Percentiles rank a stretch among this genome's conserved stretches.
Conservation (phyloP, 2,329 filamentous ascomycete species). For the Periconia sp. region DNA sequence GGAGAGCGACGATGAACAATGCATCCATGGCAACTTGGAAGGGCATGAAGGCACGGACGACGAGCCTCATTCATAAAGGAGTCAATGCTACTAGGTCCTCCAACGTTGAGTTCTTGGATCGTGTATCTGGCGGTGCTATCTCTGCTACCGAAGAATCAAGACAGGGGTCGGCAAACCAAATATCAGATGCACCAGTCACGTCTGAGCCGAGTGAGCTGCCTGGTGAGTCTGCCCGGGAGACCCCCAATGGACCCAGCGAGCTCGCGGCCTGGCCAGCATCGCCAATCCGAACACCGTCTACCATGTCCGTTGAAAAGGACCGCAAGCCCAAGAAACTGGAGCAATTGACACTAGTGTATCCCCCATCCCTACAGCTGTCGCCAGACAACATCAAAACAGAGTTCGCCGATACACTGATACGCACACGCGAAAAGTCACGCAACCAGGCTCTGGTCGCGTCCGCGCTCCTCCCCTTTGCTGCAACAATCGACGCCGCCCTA, state of each 20-base stretch:
- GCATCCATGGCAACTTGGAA: conserved; percentile 51
- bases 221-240: no score
- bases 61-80: conserved; percentile 48
- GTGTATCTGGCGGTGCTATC: conserved; percentile 36
- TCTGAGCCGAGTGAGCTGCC: no score
- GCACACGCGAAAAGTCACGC: conserved; percentile 50
- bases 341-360: conserved; percentile 51
- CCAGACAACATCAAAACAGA: conserved; percentile 47
- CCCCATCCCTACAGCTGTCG: conserved; percentile 33
- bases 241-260: no score
- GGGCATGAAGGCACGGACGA: conserved; percentile 50
- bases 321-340: conserved; percentile 47
- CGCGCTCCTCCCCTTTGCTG: conserved; percentile 47
- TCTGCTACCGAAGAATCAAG: conserved; percentile 16
- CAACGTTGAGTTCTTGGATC: conserved; percentile 53
- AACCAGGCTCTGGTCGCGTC: conserved; percentile 52
- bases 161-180: no score
- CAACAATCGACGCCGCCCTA: conserved; percentile 42
- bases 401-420: conserved; percentile 50
- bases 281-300: conserved; percentile 22
- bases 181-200: no score
- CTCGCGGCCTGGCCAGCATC: no score
- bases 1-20: conserved; percentile 49
- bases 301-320: conserved; percentile 27
- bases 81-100: conserved; percentile 49